Evolutionary conservation across 257 asterid species (phyloP), one percentile per base, ranked within the genome.

Genomic region (Paulownia fortunei): DNA sequence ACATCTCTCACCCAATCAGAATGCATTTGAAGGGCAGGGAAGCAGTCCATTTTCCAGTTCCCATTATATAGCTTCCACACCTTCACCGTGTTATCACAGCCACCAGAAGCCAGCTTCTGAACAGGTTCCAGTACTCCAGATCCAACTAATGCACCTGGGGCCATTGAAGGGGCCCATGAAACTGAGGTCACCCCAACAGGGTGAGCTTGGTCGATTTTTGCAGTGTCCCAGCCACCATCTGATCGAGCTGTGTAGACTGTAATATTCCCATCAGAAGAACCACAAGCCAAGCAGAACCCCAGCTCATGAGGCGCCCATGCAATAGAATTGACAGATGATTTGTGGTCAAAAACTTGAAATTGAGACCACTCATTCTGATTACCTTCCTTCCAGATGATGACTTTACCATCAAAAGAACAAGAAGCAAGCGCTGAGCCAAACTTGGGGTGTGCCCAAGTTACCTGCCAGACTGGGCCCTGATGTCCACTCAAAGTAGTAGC

Each of bases 121-220:
- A 94, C 94, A 0, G 91, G 92, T 21, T 90, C 97, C 52, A 82
- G 70, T 13, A 42, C 32, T 52, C 94, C 96, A 1, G 89, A 77
- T 24, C 96, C 99, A 11, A 95, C 93, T 21, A 95, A 83, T 6
- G 94, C 89, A 19, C 97, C 98, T 0, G 97, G 96, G 56, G 92
- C 91, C 86, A 87, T 85, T 39, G 97, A 87, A 0, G 97, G 99
- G 36, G 97, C 99, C 99, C 99, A 95, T 11, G 98, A 79, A 51
- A 95, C 97, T 0, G 99, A 89, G n/a, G 98, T 93, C 37, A 95
- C 99, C 12, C 99, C 99, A 58, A 90, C 98, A 0, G 97, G 97
- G 82, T 95, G 99, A 5, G 99, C 97, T 80, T 92, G 98, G 83
- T 92, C 98, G 3, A 95, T 95, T 78, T 79, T 88, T 23, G 97